These are phyloP conservation scores for Arthrobotrys entomopaga DNA, from an alignment of 2,329 filamentous ascomycete genomes.

Conservation along the genomic window DNA sequence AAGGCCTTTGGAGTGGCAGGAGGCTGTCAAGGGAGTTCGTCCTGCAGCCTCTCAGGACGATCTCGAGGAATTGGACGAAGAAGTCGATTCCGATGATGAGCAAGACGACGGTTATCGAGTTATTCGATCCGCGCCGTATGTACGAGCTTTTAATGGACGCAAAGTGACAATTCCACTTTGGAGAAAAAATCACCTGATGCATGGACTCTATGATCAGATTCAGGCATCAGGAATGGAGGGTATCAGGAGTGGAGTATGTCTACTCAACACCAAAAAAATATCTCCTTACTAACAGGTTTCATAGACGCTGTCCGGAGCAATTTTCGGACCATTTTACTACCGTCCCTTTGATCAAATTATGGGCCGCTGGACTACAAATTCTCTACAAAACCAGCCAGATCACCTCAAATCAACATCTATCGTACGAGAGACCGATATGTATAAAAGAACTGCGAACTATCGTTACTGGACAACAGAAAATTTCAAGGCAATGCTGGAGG, in stretches of 20 bases:
- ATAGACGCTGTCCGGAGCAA: conserved; percentile 42
- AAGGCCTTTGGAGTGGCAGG: conserved; percentile 40
- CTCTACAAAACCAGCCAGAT: conserved; percentile 45
- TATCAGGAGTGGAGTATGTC: conserved; percentile 46
- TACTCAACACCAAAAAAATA: not conserved
- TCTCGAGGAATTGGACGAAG: conserved; percentile 31
- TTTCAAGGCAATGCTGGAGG: conserved; percentile 43
- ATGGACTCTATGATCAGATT: conserved; percentile 46
- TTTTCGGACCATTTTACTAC: conserved; percentile 52
- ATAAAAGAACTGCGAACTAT: conserved; percentile 47
- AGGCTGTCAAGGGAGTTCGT: conserved; percentile 43
- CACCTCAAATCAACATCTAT: conserved; percentile 47
- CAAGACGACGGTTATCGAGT: conserved; percentile 51
- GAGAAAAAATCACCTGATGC: conserved; percentile 48
- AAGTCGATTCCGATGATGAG: conserved; percentile 46
- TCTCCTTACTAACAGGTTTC: conserved; percentile 2
- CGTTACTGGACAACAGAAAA: conserved; percentile 51
- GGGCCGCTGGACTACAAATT: conserved; percentile 54
- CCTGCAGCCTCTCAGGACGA: conserved; percentile 23
- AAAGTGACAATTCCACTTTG: conserved; percentile 40
- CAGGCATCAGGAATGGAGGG: conserved; percentile 42
- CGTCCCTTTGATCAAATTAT: conserved; percentile 51
- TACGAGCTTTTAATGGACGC: conserved; percentile 24
- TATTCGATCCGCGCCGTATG: conserved; percentile 26
- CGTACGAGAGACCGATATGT: conserved; percentile 44